Conservation (phyloP, 2,329 filamentous ascomycete species). For the Stylonectria norvegica region DNA sequence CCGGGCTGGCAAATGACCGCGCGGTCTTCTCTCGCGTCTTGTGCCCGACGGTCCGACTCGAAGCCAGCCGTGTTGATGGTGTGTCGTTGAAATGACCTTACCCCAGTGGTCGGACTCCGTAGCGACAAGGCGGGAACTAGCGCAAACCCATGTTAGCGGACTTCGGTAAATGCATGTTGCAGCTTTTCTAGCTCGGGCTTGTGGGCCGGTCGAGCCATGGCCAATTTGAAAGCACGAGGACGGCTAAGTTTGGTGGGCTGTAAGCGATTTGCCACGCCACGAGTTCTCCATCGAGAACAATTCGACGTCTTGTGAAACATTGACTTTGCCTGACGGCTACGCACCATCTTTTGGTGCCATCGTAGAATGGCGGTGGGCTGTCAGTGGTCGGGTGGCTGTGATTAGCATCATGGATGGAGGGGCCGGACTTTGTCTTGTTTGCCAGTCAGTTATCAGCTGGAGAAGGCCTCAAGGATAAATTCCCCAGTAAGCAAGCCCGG, state of each 20-base stretch:
- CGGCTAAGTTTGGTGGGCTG: slow-evolving; percentile 1
- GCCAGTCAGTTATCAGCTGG: too few relatives aligned
- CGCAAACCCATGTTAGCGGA: slow-evolving; percentile 21
- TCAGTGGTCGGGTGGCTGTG: neutral
- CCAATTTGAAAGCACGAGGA: slow-evolving; percentile 4
- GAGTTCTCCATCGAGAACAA: neutral
- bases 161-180: slow-evolving; percentile 30
- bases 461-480: too few relatives aligned
- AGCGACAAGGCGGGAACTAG: slow-evolving; percentile 30
- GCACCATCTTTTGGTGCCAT: neutral
- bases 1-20: too few relatives aligned
- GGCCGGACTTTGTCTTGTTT: too few relatives aligned
- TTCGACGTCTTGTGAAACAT: neutral
- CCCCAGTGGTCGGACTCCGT: slow-evolving; percentile 16
- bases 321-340: neutral
- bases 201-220: slow-evolving; percentile 7
- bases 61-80: slow-evolving; percentile 23
- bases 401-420: too few relatives aligned
- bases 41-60: slow-evolving; percentile 5
- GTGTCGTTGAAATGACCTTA: slow-evolving; percentile 29
- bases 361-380: neutral
- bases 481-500: slow-evolving; percentile 8
- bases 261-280: slow-evolving; percentile 5
- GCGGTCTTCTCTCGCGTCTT: too few relatives aligned
- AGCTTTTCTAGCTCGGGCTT: slow-evolving; percentile 2